Conservation (phyloP, 106 monocot genomes). For the Dioscorea alata region DNA sequence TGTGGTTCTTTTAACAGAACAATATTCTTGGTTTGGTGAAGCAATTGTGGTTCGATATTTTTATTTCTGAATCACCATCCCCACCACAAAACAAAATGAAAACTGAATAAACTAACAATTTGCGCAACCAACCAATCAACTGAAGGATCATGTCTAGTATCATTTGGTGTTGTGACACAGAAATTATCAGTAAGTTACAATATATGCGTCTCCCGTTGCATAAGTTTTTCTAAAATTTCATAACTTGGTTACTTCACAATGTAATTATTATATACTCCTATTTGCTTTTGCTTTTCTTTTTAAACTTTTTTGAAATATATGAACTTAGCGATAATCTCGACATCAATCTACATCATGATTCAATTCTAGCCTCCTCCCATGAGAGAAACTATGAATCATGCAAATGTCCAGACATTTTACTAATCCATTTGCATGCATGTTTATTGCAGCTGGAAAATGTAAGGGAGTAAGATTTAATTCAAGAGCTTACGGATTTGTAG, state of each 20-base stretch:
- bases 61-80: background rate
- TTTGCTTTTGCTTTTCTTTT: too few species aligned
- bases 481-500: conserved; percentile 54
- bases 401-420: background rate
- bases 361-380: too few species aligned
- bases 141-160: conserved; percentile 14
- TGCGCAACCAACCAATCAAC: conserved; percentile 11
- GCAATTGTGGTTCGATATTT: conserved; percentile 16
- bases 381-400: background rate
- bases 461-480: conserved; percentile 63
- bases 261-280: too few species aligned
- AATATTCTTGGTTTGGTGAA: conserved; percentile 42
- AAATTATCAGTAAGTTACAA: conserved; percentile 33
- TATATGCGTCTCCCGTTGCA: background rate
- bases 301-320: background rate
- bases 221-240: background rate
- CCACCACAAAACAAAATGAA: background rate
- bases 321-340: background rate
- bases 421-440: background rate
- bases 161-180: conserved; percentile 20
- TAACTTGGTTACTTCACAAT: background rate
- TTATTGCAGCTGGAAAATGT: conserved; percentile 22
- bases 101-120: background rate
- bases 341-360: background rate
- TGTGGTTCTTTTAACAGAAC: conserved; percentile 23